A percentile compares a stretch with the other conserved stretches of the same genome.
Conservation (phyloP, 192 early-diverging fungal species). For the Neocallimastix lanati region DNA sequence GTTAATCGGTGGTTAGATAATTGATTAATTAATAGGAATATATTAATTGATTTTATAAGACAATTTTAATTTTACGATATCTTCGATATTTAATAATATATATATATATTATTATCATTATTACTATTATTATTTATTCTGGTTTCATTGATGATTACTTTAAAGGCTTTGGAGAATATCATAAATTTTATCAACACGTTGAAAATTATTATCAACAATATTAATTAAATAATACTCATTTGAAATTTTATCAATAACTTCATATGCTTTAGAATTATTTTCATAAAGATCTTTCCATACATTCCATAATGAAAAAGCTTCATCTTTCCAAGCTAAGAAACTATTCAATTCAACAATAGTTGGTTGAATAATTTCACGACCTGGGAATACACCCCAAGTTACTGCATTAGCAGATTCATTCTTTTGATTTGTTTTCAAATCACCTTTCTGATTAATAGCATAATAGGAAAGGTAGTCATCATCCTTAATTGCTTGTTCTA, state of each 20-base stretch:
- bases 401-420: conserved; percentile 83
- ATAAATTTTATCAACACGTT: conserved; percentile 47
- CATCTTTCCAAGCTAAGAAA: conserved; percentile 74
- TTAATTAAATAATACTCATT: conserved; percentile 79
- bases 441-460: conserved; percentile 75
- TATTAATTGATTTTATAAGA: no score
- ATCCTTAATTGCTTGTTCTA: conserved; percentile 38
- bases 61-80: no score
- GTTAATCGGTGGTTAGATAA: no score
- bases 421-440: conserved; percentile 74
- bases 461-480: conserved; percentile 60
- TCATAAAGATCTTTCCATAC: conserved; percentile 64
- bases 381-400: conserved; percentile 97
- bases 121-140: no score
- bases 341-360: conserved; percentile 76
- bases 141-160: no score
- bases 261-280: conserved; percentile 13
- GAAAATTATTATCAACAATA: conserved; percentile 88
- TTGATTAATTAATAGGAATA: no score
- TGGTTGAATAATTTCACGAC: conserved; percentile 88
- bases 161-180: conserved; percentile 34
- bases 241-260: conserved; percentile 40
- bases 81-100: no score
- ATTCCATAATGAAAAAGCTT: conserved; percentile 84
- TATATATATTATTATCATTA: no score